phyloP scores from a whole-genome alignment of 768 basidiomycete genomes.

The Pleurotus tuber-regium region DNA sequence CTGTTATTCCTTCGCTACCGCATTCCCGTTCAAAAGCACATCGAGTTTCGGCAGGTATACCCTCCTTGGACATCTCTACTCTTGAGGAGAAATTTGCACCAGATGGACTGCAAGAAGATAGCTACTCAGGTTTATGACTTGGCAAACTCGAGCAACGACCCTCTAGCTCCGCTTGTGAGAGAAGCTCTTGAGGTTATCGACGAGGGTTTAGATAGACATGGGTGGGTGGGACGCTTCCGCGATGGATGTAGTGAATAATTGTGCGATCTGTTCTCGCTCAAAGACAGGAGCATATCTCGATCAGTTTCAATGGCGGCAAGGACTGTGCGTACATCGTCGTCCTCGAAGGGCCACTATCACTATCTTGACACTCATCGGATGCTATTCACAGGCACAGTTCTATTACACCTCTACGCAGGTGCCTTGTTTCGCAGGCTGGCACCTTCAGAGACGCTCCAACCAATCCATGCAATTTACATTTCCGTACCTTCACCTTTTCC shows the following conservation, averaged over 20 bases:
- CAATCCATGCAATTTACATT: constrained; percentile 79
- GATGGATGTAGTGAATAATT: constrained; percentile 13
- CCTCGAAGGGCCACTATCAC: background rate
- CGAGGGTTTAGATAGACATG: constrained; percentile 68
- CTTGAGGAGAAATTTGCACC: background rate
- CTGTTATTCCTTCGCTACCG: background rate
- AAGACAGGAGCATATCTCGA: constrained; percentile 69
- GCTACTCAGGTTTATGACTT: constrained; percentile 61
- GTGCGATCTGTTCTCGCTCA: constrained; percentile 14
- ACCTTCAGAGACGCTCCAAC: constrained; percentile 32
- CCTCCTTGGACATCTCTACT: background rate
- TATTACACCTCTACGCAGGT: constrained; percentile 84
- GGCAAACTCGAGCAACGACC: constrained; percentile 46
- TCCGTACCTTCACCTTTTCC: constrained; percentile 87
- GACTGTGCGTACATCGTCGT: constrained; percentile 88
- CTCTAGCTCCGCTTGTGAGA: constrained; percentile 59
- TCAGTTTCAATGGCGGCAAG: constrained; percentile 99
- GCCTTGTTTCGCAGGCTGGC: constrained; percentile 51
- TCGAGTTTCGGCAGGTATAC: background rate
- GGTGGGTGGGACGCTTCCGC: constrained; percentile 53
- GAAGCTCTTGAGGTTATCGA: constrained; percentile 86
- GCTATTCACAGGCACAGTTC: constrained; percentile 76
- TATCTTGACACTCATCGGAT: constrained; percentile 5
- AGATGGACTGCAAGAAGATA: constrained; percentile 51
- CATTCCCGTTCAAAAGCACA: background rate